These are phyloP conservation scores for Wickerhamomyces sp. DNA, from an alignment of 1,139 yeast species.

Conservation along the genomic window DNA sequence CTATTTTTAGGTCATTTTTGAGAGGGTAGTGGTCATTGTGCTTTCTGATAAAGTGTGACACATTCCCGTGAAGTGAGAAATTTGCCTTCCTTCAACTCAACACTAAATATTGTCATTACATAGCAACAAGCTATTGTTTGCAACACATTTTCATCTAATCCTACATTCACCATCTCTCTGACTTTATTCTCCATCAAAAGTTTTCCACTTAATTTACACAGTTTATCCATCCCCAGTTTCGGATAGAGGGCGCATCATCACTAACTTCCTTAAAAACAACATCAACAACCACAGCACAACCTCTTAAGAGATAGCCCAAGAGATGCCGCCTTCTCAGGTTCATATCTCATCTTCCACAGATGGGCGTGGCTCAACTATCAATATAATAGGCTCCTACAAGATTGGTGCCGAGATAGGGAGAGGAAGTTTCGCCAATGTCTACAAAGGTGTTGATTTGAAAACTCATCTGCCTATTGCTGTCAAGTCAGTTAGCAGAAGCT, in stretches of 20 bases:
- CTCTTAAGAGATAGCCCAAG: neutral
- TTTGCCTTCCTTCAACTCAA: neutral
- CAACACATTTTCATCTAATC: no score
- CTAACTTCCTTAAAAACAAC: neutral
- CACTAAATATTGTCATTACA: no score
- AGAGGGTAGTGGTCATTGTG: neutral
- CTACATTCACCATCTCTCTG: no score
- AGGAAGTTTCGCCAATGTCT: constrained; percentile 94
- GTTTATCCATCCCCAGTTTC: no score
- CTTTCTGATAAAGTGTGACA: neutral
- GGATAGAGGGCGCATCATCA: neutral
- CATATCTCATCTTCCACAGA: neutral
- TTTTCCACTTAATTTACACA: no score
- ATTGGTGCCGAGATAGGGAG: constrained; percentile 80
- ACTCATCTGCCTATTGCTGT: constrained; percentile 70
- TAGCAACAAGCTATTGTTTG: no score
- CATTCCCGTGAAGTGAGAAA: neutral
- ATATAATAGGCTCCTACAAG: constrained; percentile 40
- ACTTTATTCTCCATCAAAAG: no score
- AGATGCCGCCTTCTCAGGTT: constrained; percentile 3
- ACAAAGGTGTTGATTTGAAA: constrained; percentile 51
- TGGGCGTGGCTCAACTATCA: constrained; percentile 6
- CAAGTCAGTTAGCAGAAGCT: constrained; percentile 79
- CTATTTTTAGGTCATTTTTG: neutral
- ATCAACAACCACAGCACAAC: neutral